Evolutionary conservation across 805 yeast species (phyloP).

Genomic region (Lipomyces japonicus): DNA sequence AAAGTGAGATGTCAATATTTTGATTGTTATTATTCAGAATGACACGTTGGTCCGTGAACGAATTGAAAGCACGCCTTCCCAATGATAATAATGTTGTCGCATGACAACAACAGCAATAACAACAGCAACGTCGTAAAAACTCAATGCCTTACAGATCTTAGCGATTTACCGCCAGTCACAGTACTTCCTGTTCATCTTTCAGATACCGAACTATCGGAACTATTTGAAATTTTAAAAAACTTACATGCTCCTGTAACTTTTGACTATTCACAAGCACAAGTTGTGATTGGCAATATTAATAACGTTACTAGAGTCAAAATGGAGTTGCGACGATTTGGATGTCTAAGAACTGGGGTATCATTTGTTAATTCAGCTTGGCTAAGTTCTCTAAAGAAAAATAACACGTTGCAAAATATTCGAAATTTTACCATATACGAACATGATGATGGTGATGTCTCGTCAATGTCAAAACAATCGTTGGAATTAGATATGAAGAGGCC

Average conservation of each 20-base stretch:
- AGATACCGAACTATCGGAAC: not conserved
- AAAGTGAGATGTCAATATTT: too few relatives aligned
- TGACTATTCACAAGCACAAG: conserved; percentile 1
- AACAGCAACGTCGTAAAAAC: too few relatives aligned
- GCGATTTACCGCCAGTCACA: not conserved
- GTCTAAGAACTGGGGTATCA: not conserved
- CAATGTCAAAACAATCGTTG: not conserved
- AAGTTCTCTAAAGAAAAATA: not conserved
- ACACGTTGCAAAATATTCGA: not conserved
- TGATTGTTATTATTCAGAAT: too few relatives aligned
- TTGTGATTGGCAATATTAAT: conserved; percentile 9
- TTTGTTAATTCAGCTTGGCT: conserved; percentile 17
- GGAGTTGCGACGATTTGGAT: conserved; percentile 20
- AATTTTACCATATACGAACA: not conserved
- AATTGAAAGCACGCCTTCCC: too few relatives aligned
- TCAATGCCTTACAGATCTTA: too few relatives aligned
- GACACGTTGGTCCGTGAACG: too few relatives aligned
- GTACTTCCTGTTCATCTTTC: conserved; percentile 20
- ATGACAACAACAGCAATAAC: too few relatives aligned
- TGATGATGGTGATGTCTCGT: not conserved
- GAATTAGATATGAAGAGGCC: not conserved
- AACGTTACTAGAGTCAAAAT: conserved; percentile 9
- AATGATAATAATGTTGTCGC: too few relatives aligned
- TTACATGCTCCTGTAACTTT: conserved; percentile 5
- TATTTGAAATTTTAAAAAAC: not conserved